phyloP scores from a whole-genome alignment of 805 yeast genomes.

The Myxozyma neotropica region DNA sequence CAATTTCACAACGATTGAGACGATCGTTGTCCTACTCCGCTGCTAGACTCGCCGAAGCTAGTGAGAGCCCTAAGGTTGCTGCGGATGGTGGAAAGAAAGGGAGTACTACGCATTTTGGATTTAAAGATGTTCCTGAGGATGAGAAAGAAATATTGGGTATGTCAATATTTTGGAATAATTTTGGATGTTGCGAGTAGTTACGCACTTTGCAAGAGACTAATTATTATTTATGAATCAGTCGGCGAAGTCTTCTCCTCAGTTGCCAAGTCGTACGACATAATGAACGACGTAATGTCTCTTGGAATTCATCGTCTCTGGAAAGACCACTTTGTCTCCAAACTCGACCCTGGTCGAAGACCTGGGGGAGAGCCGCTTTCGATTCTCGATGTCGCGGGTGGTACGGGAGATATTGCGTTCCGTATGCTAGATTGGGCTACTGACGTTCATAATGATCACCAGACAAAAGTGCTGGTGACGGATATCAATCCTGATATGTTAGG shows the following conservation, averaged over 20 bases:
- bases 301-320: constrained; percentile 97
- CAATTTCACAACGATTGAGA: neutral
- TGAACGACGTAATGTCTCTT: constrained; percentile 98
- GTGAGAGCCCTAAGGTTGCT: neutral
- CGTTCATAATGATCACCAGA: constrained; percentile 70
- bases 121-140: constrained; percentile 72
- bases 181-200: neutral
- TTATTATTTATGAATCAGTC: constrained; percentile 39
- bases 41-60: neutral
- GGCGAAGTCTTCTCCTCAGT: constrained; percentile 91
- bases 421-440: constrained; percentile 85
- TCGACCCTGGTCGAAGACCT: constrained; percentile 93
- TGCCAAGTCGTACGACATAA: constrained; percentile 89
- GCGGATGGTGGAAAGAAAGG: neutral
- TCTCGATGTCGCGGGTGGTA: constrained; percentile 97
- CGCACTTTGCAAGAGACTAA: too few species aligned
- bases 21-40: neutral
- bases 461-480: constrained; percentile 89
- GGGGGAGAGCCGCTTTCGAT: constrained; percentile 82
- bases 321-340: constrained; percentile 77
- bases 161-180: neutral
- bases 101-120: constrained; percentile 89
- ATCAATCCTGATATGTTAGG: constrained; percentile 94
- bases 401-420: constrained; percentile 98
- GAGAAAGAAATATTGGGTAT: constrained; percentile 75